These are phyloP conservation scores for Leccinellum rugosiceps DNA, from an alignment of 768 basidiomycete genomes.

Conservation along the genomic window DNA sequence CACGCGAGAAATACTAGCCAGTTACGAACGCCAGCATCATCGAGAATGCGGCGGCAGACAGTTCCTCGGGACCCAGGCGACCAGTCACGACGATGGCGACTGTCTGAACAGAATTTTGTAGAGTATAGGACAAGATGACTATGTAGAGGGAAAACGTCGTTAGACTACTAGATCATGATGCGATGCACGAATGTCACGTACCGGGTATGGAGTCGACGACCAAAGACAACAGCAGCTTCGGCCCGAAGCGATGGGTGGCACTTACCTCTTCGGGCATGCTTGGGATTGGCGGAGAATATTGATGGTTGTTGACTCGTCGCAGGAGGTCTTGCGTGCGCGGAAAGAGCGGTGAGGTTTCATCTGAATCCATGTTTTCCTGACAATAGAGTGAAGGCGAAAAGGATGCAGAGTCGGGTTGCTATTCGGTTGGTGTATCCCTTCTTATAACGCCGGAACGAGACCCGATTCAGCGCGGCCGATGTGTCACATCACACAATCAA, in stretches of 20 bases:
- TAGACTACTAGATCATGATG: background rate
- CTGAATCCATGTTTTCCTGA: slow-evolving; percentile 10
- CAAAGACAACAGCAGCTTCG: slow-evolving; percentile 44
- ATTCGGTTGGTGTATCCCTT: background rate
- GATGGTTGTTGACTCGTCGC: slow-evolving; percentile 5
- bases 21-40: slow-evolving; percentile 79
- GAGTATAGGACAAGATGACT: slow-evolving; percentile 68
- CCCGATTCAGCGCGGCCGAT: slow-evolving; percentile 8
- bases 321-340: slow-evolving; percentile 4
- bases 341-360: slow-evolving; percentile 35
- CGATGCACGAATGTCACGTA: slow-evolving; percentile 20
- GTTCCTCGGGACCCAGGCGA: slow-evolving; percentile 63
- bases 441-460: slow-evolving; percentile 16
- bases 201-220: slow-evolving; percentile 59
- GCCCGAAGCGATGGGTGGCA: slow-evolving; percentile 15
- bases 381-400: slow-evolving; percentile 11
- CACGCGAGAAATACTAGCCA: slow-evolving; percentile 50
- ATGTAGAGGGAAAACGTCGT: background rate
- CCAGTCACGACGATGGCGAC: slow-evolving; percentile 60
- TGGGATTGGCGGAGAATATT: slow-evolving; percentile 14
- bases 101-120: slow-evolving; percentile 76
- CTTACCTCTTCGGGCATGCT: slow-evolving; percentile 31
- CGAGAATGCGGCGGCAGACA: slow-evolving; percentile 70
- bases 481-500: background rate
- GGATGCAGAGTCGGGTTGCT: background rate